Evolutionary conservation across 2,329 filamentous ascomycete species (phyloP), one percentile per base, ranked within the genome.

Genomic region (Chaetomiaceae sp.): DNA sequence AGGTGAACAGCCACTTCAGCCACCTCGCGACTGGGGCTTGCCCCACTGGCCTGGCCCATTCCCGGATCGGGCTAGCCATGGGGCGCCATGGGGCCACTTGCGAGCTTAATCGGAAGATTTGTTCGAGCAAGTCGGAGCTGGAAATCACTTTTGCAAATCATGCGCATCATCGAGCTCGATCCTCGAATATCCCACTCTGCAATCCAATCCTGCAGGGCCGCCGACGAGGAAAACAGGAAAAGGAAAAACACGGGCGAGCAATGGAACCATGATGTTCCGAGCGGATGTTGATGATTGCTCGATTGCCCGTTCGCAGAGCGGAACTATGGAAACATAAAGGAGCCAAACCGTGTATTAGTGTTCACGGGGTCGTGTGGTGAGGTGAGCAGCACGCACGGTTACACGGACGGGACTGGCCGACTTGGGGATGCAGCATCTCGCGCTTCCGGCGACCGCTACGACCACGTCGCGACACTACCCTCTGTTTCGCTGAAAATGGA

Each of bases 31-130:
- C 23, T 30, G 20, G 19, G 16, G 40, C 6, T 31, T 48, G 38
- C 38, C 39, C 49, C 38, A 35, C 49, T 27, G 23, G 16, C 23
- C 25, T 34, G 30, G 17, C 39, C 21, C 19, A 13, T 37, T 41
- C 14, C 41, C 45, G 19, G 5, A 40, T 48, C 20, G 13, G 35
- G 44, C 53, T 51, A 39, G 48, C 23, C 12, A 8, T 13, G 27
- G 30, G 14, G 27, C 14, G 30, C 16, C 31, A 55, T 55, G 47
- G 54, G 40, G 40, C 54, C 54, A 55, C 41, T 50, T 53, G 33
- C 31, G 30, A 46, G 30, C 44, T 39, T 13, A 35, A 53, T 55
- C 54, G 34, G 40, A 38, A 46, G 54, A 47, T 55, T 45, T n/a
- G n/a, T 34, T 39, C 40, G 42, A 44, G 30, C 27, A 51, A 45